Base-by-base conservation (phyloP, 345 rosid species). In the Lagerstroemia speciosa region DNA sequence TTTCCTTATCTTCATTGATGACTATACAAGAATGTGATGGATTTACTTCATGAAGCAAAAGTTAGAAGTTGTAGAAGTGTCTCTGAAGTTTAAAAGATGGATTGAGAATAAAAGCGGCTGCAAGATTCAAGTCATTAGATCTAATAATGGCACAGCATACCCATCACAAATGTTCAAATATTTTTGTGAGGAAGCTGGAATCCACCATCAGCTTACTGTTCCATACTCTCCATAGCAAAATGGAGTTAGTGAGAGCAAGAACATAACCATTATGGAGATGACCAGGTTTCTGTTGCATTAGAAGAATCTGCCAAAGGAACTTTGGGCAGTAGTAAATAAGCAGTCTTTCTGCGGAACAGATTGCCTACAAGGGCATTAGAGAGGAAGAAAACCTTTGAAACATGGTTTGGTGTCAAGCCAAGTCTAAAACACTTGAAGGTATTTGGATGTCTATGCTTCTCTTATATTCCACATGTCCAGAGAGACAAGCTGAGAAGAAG, bases 401-500 rank as follows among this genome's bases (percentile, higher is more conserved):
- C n/a, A 52, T 71, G 68, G 63, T 16, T 50, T 33, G 68, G 64
- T 15, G 16, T 26, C 22, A 45, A 46, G 20, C 76, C 29, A 22
- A 17, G 1, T 7, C 46, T 12, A 19, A 52, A 5, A 34, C n/a
- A 37, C 31, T 26, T 60, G 12, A 58, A 30, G 20, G 37, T 62
- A 4, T 73, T 68, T 63, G 66, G 73, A 1, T 64, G 69, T 17
- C 5, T n/a, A n/a, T n/a, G n/a, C n/a, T 74, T 16, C 58, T 8
- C 70, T 29, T 57, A 68, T 33, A 57, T 68, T 57, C 71, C 52
- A 6, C 26, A 68, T 2, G 68, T 53, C 8, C 71, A 70, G 46
- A 34, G 75, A 50, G 74, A 70, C 55, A 74, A 67, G 24, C 31
- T 74, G 22, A 73, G 11, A 37, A 66, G 24, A 77, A 68, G 48